Evolutionary conservation across 2,329 filamentous ascomycete species (phyloP), one percentile per base, ranked within the genome.

Genomic region (Harringtonia lauricola): DNA sequence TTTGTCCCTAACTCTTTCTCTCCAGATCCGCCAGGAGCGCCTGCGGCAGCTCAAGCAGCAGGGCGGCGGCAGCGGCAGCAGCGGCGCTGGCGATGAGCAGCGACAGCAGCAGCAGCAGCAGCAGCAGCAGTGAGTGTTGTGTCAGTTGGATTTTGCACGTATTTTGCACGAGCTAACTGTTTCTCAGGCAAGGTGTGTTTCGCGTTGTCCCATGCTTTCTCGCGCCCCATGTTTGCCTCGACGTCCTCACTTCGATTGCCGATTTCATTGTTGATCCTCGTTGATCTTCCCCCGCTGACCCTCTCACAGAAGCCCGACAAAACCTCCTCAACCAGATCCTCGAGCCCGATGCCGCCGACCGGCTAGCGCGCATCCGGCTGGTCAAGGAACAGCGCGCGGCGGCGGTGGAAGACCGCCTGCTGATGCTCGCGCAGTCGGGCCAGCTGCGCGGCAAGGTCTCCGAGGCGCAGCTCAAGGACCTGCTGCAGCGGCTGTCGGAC

Each of bases 311-410:
- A 61, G 81, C 83, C 33, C 83, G 87, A 47, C 70, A 79, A 55
- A 73, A 77, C 47, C 83, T 95, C 54, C 81, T 98, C 49, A 77
- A 76, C 54, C 92, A 96, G 65, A 96, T 98, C 68, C 86, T 98
- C 49, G 82, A 89, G 56, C 92, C 92, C 52, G 87, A 90, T 58
- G 92, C 92, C 17, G 85, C 87, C 48, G 92, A 98, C 67, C 85
- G 92, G 14, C 76, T 98, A 1, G 87, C 86, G 45, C 86, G 92
- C 52, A 96, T 98, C 66, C 83, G 90, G 29, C 80, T 98, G 48
- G 92, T 98, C 59, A 96, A 96, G 67, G 87, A 89, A 61, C 81
- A 83, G 54, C 86, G 92, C 56, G 92, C 92, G 30, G 76, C 74
- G 49, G 88, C 95, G 57, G 79, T 98, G 45, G 92, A 98, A 70